Evolutionary conservation across 2,329 filamentous ascomycete species (phyloP).

Genomic region (Aureobasidium subglaciale): DNA sequence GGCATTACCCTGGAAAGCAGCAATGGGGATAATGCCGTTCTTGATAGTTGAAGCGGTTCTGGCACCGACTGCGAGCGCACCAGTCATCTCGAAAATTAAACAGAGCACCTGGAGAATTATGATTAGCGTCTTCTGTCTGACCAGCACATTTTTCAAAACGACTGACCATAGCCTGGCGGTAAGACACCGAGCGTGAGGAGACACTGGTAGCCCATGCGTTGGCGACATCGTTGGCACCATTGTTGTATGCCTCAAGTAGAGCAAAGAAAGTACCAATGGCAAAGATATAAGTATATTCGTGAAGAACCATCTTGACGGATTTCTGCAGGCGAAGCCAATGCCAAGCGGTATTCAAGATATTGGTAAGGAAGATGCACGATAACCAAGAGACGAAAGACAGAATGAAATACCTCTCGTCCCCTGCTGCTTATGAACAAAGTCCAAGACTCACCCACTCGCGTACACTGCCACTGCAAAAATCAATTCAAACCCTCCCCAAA

Average conservation of each 20-base stretch:
- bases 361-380: not conserved
- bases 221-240: constrained; percentile 52
- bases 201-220: constrained; percentile 50
- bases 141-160: not conserved
- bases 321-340: not conserved
- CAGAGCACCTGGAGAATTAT: constrained; percentile 31
- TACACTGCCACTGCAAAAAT: constrained; percentile 10
- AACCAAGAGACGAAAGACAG: not conserved
- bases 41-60: constrained; percentile 39
- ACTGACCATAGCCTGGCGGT: constrained; percentile 40
- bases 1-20: constrained; percentile 42
- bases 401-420: not conserved
- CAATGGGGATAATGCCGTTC: constrained; percentile 50
- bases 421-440: not conserved
- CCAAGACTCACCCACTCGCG: not conserved
- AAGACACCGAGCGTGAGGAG: constrained; percentile 45
- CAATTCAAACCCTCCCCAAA: not conserved
- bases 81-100: constrained; percentile 44
- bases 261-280: constrained; percentile 59
- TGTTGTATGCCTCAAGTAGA: constrained; percentile 61
- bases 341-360: not conserved
- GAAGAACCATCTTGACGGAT: constrained; percentile 29
- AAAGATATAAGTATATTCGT: constrained; percentile 57
- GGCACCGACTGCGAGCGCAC: constrained; percentile 46
- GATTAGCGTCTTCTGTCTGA: not conserved